Percentiles rank a stretch among this genome's conserved stretches.
phyloP scores from a whole-genome alignment of 805 yeast genomes.

The Cyberlindnera maritima region DNA sequence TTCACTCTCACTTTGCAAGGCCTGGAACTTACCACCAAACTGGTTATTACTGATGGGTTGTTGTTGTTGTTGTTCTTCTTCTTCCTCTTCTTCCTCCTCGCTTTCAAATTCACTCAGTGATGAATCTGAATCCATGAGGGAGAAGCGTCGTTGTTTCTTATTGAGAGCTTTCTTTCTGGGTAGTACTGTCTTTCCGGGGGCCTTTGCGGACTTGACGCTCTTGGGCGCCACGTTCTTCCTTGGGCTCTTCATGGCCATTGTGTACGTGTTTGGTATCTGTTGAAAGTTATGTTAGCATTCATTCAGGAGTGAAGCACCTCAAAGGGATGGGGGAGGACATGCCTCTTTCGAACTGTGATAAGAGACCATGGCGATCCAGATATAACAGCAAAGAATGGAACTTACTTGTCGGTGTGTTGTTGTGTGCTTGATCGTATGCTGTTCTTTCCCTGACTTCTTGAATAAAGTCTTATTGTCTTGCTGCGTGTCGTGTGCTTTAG shows the following conservation, averaged over 20 bases:
- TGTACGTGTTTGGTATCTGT: slow-evolving; percentile 1
- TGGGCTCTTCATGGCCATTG: slow-evolving; percentile 16
- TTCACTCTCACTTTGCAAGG: slow-evolving; percentile 35
- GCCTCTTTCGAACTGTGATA: neutral
- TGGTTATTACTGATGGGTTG: slow-evolving; percentile 1
- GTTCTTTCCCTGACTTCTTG: no score
- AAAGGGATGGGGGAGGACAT: no score
- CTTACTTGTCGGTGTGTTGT: no score
- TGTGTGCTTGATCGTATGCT: no score
- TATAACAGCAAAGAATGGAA: neutral
- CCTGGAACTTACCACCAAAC: slow-evolving; percentile 24
- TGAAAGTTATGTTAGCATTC: neutral
- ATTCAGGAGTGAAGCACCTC: no score
- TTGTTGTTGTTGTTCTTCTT: no score
- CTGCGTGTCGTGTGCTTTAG: neutral
- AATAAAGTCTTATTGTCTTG: neutral
- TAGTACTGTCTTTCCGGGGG: slow-evolving; percentile 29
- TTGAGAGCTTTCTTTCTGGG: slow-evolving; percentile 19
- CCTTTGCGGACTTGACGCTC: slow-evolving; percentile 26
- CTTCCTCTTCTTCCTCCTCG: slow-evolving; percentile 30
- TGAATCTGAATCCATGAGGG: slow-evolving; percentile 42
- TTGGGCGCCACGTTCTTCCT: slow-evolving; percentile 24
- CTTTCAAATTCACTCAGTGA: slow-evolving; percentile 38
- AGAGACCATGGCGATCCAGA: no score
- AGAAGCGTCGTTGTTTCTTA: slow-evolving; percentile 38